Percentiles rank a stretch among this genome's conserved stretches.
phyloP scores from a whole-genome alignment of 169 alveolate species.

The Miamiensis avidus region DNA sequence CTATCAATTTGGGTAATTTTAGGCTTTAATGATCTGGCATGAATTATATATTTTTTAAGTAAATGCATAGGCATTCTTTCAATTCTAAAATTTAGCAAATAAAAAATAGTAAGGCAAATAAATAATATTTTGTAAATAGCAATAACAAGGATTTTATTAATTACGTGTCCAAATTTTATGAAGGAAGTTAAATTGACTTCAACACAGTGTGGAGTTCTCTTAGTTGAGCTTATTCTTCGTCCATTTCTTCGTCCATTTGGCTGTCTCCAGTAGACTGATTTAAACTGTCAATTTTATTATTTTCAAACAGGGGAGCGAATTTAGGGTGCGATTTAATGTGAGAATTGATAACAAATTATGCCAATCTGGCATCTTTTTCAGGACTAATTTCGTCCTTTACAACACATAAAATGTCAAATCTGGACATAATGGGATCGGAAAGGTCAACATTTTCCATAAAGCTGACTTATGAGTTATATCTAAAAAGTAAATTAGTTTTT shows the following conservation, averaged over 20 bases:
- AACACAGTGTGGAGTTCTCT: no score
- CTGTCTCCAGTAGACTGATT: no score
- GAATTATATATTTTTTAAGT: conserved; percentile 94
- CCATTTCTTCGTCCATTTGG: conserved; percentile 56
- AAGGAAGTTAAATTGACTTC: no score
- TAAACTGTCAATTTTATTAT: conserved; percentile 16
- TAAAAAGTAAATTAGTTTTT: no score
- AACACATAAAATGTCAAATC: conserved; percentile 98
- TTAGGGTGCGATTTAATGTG: conserved; percentile 97
- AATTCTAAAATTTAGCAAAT: background rate
- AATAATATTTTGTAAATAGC: no score
- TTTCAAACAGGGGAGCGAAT: background rate
- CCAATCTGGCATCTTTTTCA: conserved; percentile 93
- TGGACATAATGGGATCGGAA: conserved; percentile 98
- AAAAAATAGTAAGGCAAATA: no score
- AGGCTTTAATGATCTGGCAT: conserved; percentile 93
- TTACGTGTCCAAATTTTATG: no score
- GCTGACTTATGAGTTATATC: conserved; percentile 96
- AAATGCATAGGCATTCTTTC: conserved; percentile 79
- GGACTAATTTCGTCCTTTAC: conserved; percentile 96
- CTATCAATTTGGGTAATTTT: conserved; percentile 85
- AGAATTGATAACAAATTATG: conserved; percentile 96
- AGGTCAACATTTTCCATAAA: conserved; percentile 99
- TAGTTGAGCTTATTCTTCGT: conserved; percentile 22
- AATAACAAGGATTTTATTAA: no score